phyloP scores from a whole-genome alignment of 495 filamentous ascomycete species.

The Aspergillus sparsus region DNA sequence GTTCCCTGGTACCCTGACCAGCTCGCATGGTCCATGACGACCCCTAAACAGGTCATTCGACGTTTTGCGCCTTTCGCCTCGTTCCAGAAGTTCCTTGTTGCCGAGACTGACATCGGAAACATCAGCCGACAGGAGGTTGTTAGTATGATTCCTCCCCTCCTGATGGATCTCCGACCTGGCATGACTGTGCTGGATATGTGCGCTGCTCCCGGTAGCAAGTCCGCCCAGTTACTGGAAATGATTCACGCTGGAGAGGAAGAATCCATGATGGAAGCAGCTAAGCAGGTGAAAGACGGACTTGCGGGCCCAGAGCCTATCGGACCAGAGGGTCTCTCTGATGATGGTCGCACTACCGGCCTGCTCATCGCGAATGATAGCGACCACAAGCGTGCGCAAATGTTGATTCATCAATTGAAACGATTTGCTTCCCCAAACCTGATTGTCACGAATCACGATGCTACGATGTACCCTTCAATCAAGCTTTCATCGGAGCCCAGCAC shows the following conservation, averaged over 20 bases:
- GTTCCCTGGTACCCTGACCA: slow-evolving; percentile 91
- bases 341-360: slow-evolving; percentile 84
- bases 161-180: slow-evolving; percentile 86
- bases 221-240: slow-evolving; percentile 91
- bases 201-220: slow-evolving; percentile 95
- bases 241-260: slow-evolving; percentile 89
- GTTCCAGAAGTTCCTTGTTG: slow-evolving; percentile 98
- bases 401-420: slow-evolving; percentile 96
- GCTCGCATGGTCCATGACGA: slow-evolving; percentile 95
- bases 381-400: slow-evolving; percentile 92
- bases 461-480: slow-evolving; percentile 88
- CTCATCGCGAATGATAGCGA: slow-evolving; percentile 95
- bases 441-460: slow-evolving; percentile 97
- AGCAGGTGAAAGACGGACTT: slow-evolving; percentile 52
- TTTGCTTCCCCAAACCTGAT: slow-evolving; percentile 95
- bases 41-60: slow-evolving; percentile 88
- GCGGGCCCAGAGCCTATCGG: slow-evolving; percentile 49
- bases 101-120: slow-evolving; percentile 94
- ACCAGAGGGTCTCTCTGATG: slow-evolving; percentile 63
- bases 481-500: slow-evolving; percentile 55
- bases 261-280: slow-evolving; percentile 61
- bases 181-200: slow-evolving; percentile 95
- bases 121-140: slow-evolving; percentile 96
- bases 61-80: slow-evolving; percentile 88
- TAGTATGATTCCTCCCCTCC: slow-evolving; percentile 95